Percentiles rank a stretch among this genome's conserved stretches.
phyloP scores from a whole-genome alignment of 2,329 filamentous ascomycete species.

The Ophiocordyceps australis region DNA sequence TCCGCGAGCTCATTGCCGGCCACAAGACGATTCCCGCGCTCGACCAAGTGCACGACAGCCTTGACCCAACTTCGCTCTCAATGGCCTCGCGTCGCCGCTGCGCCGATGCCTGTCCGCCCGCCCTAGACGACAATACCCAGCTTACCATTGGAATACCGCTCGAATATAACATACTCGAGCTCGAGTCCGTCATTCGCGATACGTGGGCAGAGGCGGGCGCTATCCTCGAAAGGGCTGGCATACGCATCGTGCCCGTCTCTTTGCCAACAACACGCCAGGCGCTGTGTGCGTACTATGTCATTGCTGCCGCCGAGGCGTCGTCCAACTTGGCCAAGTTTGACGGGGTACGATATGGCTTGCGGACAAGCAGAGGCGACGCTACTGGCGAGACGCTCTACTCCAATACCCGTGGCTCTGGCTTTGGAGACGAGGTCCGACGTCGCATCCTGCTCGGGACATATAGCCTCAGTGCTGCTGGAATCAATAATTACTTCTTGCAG shows the following conservation, averaged over 20 bases:
- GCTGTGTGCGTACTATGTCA: conserved; percentile 83
- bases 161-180: conserved; percentile 80
- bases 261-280: conserved; percentile 73
- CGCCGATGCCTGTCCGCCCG: conserved; percentile 9
- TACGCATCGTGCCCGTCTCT: conserved; percentile 56
- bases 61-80: conserved; percentile 59
- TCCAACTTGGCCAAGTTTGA: conserved; percentile 97
- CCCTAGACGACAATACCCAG: conserved; percentile 9
- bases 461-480: conserved; percentile 72
- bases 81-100: conserved; percentile 32
- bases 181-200: conserved; percentile 48
- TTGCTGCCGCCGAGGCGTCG: conserved; percentile 86
- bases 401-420: conserved; percentile 50
- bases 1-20: conserved; percentile 34
- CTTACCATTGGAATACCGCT: conserved; percentile 38
- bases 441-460: conserved; percentile 83
- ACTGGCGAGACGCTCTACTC: conserved; percentile 55
- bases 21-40: too few relatives aligned
- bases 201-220: conserved; percentile 50
- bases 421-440: conserved; percentile 72
- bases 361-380: conserved; percentile 30
- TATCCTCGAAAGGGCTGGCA: conserved; percentile 43
- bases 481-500: conserved; percentile 93
- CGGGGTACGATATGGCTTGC: conserved; percentile 74
- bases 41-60: conserved; percentile 38